A percentile compares a stretch with the other conserved stretches of the same genome.
These are phyloP conservation scores for Dittrichia graveolens DNA, from an alignment of 129 eudicot species.

Conservation along the genomic window DNA sequence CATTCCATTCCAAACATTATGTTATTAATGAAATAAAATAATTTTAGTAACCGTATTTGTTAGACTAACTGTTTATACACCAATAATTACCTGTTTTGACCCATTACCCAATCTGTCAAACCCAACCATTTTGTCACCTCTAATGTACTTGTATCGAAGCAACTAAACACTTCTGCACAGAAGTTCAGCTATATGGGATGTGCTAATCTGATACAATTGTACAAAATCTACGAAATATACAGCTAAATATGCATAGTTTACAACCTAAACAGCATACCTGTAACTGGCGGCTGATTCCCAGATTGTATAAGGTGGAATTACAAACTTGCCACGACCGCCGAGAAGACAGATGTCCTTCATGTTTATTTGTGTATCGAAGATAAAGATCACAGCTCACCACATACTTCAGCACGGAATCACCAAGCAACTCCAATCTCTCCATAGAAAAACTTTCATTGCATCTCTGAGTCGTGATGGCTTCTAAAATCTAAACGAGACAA, in stretches of 20 bases:
- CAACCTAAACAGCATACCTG: conserved; percentile 48
- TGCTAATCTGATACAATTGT: neutral
- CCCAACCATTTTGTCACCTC: too few relatives aligned
- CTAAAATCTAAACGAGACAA: conserved; percentile 58
- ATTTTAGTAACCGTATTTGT: neutral
- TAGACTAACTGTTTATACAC: neutral
- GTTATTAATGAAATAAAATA: neutral
- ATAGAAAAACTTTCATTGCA: conserved; percentile 87
- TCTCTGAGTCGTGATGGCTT: conserved; percentile 85
- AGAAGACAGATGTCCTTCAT: conserved; percentile 76
- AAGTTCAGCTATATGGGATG: neutral
- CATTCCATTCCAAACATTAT: neutral
- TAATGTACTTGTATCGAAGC: too few relatives aligned
- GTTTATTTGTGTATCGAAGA: conserved; percentile 58
- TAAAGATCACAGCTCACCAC: conserved; percentile 74
- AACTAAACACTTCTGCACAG: neutral
- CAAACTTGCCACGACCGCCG: conserved; percentile 55
- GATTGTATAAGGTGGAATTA: conserved; percentile 65
- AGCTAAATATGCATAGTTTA: conserved; percentile 5
- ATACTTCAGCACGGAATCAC: conserved; percentile 91
- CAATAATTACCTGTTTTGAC: too few relatives aligned
- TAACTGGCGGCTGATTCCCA: conserved; percentile 57
- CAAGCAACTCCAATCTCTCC: conserved; percentile 95
- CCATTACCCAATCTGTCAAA: too few relatives aligned
- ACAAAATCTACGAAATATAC: conserved; percentile 1